Evolutionary conservation across 495 filamentous ascomycete species (phyloP).

Genomic region (Penicillium arizonense): DNA sequence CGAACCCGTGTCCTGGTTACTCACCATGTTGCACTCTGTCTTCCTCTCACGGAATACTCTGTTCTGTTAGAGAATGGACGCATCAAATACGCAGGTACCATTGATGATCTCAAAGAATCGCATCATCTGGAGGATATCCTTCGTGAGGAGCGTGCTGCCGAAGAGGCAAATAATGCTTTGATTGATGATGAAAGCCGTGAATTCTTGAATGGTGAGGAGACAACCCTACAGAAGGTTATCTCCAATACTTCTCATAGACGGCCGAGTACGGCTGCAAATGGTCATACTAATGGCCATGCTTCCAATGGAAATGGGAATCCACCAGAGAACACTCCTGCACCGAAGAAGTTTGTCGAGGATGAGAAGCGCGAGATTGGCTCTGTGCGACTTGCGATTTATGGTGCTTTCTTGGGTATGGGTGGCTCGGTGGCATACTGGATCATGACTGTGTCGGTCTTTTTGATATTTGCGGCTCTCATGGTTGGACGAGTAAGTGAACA

Average conservation of each 20-base stretch:
- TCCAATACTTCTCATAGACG: slow-evolving; percentile 20
- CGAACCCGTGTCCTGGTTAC: slow-evolving; percentile 79
- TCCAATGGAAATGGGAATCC: slow-evolving; percentile 26
- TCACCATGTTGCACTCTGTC: slow-evolving; percentile 73
- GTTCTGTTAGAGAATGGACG: slow-evolving; percentile 66
- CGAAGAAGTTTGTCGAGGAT: slow-evolving; percentile 72
- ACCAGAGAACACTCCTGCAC: slow-evolving; percentile 38
- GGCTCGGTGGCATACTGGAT: slow-evolving; percentile 38
- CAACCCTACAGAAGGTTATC: slow-evolving; percentile 23
- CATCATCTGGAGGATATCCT: slow-evolving; percentile 28
- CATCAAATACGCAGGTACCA: slow-evolving; percentile 28
- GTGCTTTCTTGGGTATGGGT: slow-evolving; percentile 65
- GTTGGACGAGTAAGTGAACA: slow-evolving; percentile 28
- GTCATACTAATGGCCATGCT: slow-evolving; percentile 25
- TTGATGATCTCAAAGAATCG: slow-evolving; percentile 20
- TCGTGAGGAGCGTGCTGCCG: slow-evolving; percentile 15
- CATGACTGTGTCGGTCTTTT: slow-evolving; percentile 11
- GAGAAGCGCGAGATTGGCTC: slow-evolving; percentile 66
- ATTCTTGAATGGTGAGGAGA: slow-evolving; percentile 11
- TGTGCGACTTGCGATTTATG: slow-evolving; percentile 62
- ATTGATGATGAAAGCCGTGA: slow-evolving; percentile 3
- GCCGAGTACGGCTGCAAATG: slow-evolving; percentile 39
- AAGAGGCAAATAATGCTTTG: slow-evolving; percentile 1
- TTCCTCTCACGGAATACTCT: slow-evolving; percentile 66
- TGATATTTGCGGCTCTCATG: slow-evolving; percentile 25